Percentiles rank a stretch among this genome's conserved stretches.
phyloP scores from a whole-genome alignment of 2,329 filamentous ascomycete genomes.

The Phialophora chinensis region DNA sequence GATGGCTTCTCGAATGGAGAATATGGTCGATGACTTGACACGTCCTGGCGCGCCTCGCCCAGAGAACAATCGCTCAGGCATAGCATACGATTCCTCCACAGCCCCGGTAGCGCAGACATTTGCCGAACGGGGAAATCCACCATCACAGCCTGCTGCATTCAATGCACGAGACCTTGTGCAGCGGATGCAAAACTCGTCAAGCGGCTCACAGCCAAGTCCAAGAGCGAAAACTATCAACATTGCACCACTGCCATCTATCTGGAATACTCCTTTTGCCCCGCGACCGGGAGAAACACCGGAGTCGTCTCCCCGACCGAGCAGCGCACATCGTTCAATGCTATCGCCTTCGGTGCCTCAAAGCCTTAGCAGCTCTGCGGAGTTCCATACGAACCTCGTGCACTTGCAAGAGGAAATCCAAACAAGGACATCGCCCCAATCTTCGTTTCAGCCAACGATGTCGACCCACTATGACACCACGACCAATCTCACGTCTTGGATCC shows the following conservation, averaged over 20 bases:
- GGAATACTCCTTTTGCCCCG: conserved; percentile 53
- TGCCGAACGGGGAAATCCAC: conserved; percentile 5
- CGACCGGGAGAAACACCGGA: conserved; percentile 49
- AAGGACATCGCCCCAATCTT: conserved; percentile 31
- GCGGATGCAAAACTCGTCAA: conserved; percentile 31
- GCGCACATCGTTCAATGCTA: conserved; percentile 32
- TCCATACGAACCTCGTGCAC: conserved; percentile 21
- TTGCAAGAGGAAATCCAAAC: conserved; percentile 28
- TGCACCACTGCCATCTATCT: conserved; percentile 50
- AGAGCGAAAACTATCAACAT: conserved; percentile 25
- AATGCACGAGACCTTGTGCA: conserved; percentile 34
- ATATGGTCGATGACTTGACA: conserved; percentile 65
- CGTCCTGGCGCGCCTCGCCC: conserved; percentile 47
- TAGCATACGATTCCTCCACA: not conserved
- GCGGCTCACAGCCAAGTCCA: conserved; percentile 18
- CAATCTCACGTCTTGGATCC: conserved; percentile 20
- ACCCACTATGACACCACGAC: conserved; percentile 21
- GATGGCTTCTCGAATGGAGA: conserved; percentile 51
- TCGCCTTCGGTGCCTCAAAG: not conserved
- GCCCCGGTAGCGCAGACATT: conserved; percentile 13
- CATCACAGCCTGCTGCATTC: conserved; percentile 14
- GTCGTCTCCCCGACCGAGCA: conserved; percentile 47
- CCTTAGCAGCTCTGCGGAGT: conserved; percentile 24
- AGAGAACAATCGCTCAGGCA: not conserved
- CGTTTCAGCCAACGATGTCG: conserved; percentile 27